These are phyloP conservation scores for Trichoderma simmonsii DNA, from an alignment of 2,329 filamentous ascomycete genomes.

Conservation along the genomic window DNA sequence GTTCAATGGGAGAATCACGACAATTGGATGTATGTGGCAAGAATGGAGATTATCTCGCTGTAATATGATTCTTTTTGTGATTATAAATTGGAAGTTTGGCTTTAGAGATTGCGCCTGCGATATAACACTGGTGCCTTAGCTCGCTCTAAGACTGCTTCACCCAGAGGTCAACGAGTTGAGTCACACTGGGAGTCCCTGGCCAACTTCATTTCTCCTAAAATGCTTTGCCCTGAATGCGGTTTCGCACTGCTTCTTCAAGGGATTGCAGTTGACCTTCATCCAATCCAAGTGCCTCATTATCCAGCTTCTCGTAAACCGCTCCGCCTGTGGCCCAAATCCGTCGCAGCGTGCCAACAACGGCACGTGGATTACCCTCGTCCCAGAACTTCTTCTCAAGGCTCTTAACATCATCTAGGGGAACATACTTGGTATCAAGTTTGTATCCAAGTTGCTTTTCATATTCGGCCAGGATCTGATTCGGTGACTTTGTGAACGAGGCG, in stretches of 20 bases:
- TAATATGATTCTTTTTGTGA: neutral
- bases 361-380: conserved; percentile 48
- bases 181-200: neutral
- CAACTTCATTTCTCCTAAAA: neutral
- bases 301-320: conserved; percentile 65
- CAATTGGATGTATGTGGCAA: neutral
- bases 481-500: conserved; percentile 67
- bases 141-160: neutral
- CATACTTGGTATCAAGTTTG: conserved; percentile 39
- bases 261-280: conserved; percentile 49
- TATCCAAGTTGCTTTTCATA: conserved; percentile 63
- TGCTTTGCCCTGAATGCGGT: neutral
- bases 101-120: neutral
- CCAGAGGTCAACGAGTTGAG: too few relatives aligned
- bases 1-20: neutral
- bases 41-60: neutral
- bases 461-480: conserved; percentile 60
- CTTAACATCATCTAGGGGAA: conserved; percentile 50
- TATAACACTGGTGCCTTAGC: neutral
- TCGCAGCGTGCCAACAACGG: conserved; percentile 57
- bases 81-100: neutral
- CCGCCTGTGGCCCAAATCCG: conserved; percentile 72
- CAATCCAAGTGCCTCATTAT: conserved; percentile 58
- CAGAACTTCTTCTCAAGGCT: conserved; percentile 58
- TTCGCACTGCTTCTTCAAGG: neutral